Evolutionary conservation across 139 green algal species (phyloP).

Genomic region (Micractinium conductrix): DNA sequence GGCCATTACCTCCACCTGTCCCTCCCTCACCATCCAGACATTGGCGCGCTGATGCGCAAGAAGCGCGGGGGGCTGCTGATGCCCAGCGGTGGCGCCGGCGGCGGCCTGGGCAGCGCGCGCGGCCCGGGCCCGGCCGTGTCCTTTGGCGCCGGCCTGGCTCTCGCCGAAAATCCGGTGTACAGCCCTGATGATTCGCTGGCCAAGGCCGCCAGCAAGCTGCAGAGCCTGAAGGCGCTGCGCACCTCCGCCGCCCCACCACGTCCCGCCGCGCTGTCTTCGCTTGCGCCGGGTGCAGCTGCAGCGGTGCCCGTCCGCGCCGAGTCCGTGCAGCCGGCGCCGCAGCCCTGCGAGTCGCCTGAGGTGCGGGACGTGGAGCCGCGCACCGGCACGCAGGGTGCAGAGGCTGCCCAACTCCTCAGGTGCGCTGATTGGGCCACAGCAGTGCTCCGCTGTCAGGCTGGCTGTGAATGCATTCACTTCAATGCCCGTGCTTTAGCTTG

Average conservation of each 20-base stretch:
- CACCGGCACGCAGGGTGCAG: background rate
- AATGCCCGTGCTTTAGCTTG: too few relatives aligned
- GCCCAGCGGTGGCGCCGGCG: background rate
- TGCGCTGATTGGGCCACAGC: background rate
- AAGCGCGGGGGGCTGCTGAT: background rate
- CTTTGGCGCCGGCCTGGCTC: background rate
- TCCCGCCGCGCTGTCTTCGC: background rate
- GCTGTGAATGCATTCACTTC: background rate
- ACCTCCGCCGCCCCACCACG: background rate
- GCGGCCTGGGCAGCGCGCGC: conserved; percentile 2
- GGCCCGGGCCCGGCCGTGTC: background rate
- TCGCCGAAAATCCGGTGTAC: conserved; percentile 12
- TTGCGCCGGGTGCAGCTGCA: background rate
- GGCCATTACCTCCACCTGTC: too few relatives aligned
- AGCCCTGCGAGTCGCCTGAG: conserved; percentile 10
- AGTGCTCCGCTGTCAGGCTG: too few relatives aligned
- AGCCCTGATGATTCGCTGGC: conserved; percentile 25
- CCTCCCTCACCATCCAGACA: too few relatives aligned
- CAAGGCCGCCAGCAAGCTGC: conserved; percentile 40
- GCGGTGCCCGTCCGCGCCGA: too few relatives aligned
- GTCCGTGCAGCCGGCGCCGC: background rate
- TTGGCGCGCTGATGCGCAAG: conserved; percentile 39
- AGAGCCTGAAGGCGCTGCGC: conserved; percentile 17
- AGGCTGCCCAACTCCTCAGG: conserved; percentile 1
- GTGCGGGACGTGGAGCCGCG: background rate